These are phyloP conservation scores for Posidonia australis DNA, from an alignment of 106 monocot genomes.

Conservation along the genomic window DNA sequence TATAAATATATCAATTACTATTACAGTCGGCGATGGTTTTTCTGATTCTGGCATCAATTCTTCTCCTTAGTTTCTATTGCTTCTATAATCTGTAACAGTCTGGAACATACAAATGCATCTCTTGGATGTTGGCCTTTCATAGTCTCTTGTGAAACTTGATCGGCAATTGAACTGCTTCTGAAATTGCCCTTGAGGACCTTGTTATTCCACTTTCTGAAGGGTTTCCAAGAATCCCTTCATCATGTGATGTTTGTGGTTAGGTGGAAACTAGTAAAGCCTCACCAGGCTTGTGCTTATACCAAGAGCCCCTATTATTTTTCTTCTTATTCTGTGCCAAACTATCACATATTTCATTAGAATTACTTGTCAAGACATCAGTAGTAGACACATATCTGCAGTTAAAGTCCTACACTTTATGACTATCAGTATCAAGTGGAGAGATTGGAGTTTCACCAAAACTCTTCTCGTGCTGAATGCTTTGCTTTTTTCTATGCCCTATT, in stretches of 20 bases:
- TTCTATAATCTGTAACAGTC: slow-evolving; percentile 5
- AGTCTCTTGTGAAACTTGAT: not conserved
- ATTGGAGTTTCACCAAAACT: slow-evolving; percentile 18
- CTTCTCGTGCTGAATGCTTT: slow-evolving; percentile 15
- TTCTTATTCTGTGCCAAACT: slow-evolving; percentile 32
- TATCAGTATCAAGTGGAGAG: slow-evolving; percentile 4
- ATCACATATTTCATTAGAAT: slow-evolving; percentile 10
- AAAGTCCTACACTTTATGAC: too few relatives aligned
- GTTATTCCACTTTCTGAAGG: slow-evolving; percentile 10
- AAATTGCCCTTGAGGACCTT: slow-evolving; percentile 1
- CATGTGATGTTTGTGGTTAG: slow-evolving; percentile 7
- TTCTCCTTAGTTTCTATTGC: too few relatives aligned
- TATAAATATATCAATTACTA: too few relatives aligned
- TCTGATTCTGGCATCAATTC: too few relatives aligned
- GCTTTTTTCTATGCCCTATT: slow-evolving; percentile 32
- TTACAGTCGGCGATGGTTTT: too few relatives aligned
- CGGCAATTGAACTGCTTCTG: slow-evolving; percentile 6
- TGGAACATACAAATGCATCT: not conserved
- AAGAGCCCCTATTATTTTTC: slow-evolving; percentile 31
- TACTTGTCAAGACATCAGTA: slow-evolving; percentile 3
- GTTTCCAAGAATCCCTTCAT: slow-evolving; percentile 14
- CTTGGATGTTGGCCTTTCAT: not conserved
- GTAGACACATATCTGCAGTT: not conserved
- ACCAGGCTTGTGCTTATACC: slow-evolving; percentile 34
- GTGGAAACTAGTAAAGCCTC: slow-evolving; percentile 13